These are phyloP conservation scores for Cystofilobasidium macerans DNA, from an alignment of 768 basidiomycete species.

Conservation along the genomic window DNA sequence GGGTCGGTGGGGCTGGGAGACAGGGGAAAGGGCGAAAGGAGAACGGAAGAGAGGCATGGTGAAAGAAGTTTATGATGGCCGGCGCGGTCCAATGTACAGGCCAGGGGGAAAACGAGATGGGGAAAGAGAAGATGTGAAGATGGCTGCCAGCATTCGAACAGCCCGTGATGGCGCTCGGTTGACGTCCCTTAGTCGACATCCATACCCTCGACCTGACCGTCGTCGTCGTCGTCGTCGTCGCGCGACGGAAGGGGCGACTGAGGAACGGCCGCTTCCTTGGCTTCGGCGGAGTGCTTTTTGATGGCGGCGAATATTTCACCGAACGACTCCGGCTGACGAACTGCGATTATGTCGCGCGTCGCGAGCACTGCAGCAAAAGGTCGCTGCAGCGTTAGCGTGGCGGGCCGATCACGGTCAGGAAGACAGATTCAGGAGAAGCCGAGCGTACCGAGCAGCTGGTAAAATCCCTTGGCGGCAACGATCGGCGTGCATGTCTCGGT, in stretches of 20 bases:
- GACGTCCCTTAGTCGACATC: neutral
- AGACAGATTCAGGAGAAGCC: neutral
- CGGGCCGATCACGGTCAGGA: neutral
- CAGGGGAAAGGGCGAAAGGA: too few species aligned
- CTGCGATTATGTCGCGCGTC: conserved; percentile 12
- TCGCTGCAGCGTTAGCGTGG: neutral
- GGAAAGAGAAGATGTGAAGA: too few species aligned
- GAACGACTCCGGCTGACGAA: conserved; percentile 11
- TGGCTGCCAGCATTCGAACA: too few species aligned
- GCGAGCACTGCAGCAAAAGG: conserved; percentile 7
- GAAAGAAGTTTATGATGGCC: too few species aligned
- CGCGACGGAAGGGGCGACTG: too few species aligned
- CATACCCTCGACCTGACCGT: neutral
- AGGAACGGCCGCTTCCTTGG: neutral
- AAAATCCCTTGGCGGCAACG: conserved; percentile 20
- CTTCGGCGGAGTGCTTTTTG: neutral
- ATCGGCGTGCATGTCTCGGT: conserved; percentile 2
- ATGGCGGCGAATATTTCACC: conserved; percentile 17
- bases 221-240: too few species aligned
- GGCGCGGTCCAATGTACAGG: too few species aligned
- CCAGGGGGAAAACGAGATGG: too few species aligned
- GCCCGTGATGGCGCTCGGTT: too few species aligned
- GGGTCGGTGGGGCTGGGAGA: too few species aligned
- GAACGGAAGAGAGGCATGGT: too few species aligned
- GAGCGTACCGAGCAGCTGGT: conserved; percentile 19